phyloP scores from a whole-genome alignment of 2,329 filamentous ascomycete genomes.

The Peltaster fructicola region DNA sequence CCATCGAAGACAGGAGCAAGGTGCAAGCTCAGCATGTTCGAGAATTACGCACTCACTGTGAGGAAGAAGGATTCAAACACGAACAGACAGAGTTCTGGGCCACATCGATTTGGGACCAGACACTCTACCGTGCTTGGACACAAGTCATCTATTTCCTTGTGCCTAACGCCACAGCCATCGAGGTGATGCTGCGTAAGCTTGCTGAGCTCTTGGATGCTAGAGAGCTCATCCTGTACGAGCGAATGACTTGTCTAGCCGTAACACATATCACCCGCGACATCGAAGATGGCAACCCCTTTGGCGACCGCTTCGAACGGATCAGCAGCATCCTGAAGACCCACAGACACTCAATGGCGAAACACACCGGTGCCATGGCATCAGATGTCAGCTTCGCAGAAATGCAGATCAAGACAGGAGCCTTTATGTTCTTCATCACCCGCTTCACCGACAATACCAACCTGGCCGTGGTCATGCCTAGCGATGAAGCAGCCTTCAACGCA shows the following conservation, averaged over 20 bases:
- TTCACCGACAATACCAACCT: slow-evolving; percentile 97
- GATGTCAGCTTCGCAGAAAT: slow-evolving; percentile 67
- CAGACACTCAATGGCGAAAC: slow-evolving; percentile 63
- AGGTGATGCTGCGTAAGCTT: slow-evolving; percentile 65
- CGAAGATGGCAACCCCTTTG: slow-evolving; percentile 63
- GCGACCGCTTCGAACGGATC: slow-evolving; percentile 84
- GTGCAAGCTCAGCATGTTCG: slow-evolving; percentile 73
- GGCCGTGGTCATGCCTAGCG: slow-evolving; percentile 76
- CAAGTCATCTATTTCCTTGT: slow-evolving; percentile 95
- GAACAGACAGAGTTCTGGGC: slow-evolving; percentile 62
- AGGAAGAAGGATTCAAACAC: slow-evolving; percentile 38
- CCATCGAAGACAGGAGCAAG: slow-evolving; percentile 56
- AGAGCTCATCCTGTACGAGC: slow-evolving; percentile 86
- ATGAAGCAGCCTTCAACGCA: slow-evolving; percentile 79
- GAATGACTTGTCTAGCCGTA: slow-evolving; percentile 92
- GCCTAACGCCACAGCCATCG: slow-evolving; percentile 80
- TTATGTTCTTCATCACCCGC: slow-evolving; percentile 87
- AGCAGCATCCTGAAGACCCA: slow-evolving; percentile 98
- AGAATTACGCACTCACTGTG: slow-evolving; percentile 57
- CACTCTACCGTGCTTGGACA: slow-evolving; percentile 94
- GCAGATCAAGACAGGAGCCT: slow-evolving; percentile 62
- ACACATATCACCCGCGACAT: slow-evolving; percentile 68
- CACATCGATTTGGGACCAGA: slow-evolving; percentile 97
- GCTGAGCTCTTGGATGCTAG: slow-evolving; percentile 79
- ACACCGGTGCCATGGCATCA: slow-evolving; percentile 63